phyloP scores from a whole-genome alignment of 1,284 basidiomycete species.

The Ustilago tritici region DNA sequence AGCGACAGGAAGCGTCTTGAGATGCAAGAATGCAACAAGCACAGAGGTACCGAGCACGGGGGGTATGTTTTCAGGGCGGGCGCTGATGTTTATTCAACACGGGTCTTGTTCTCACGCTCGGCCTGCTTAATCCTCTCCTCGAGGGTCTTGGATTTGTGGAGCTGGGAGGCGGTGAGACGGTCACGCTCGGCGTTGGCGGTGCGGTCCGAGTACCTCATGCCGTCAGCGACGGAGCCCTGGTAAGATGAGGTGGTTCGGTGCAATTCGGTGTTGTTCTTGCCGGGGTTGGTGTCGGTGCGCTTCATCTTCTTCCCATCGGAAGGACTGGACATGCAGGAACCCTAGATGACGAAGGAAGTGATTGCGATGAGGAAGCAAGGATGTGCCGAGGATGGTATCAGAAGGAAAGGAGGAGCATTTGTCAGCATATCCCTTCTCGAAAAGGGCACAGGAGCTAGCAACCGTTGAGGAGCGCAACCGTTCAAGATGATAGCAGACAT shows the following conservation, averaged over 20 bases:
- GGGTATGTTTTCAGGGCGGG: not conserved
- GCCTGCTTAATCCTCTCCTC: conserved; percentile 68
- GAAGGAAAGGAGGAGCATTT: not conserved
- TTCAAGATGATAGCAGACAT: not conserved
- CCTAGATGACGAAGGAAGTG: conserved; percentile 25
- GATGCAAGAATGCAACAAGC: not conserved
- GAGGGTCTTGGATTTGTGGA: conserved; percentile 69
- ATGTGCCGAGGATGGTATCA: not conserved
- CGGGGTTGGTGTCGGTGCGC: conserved; percentile 68
- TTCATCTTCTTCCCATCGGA: conserved; percentile 66
- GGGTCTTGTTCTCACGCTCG: conserved; percentile 60
- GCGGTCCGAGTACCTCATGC: conserved; percentile 69
- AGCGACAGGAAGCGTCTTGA: not conserved
- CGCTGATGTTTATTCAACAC: conserved; percentile 9
- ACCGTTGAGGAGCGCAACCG: not conserved
- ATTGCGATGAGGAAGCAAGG: not conserved
- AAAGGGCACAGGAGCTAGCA: not conserved
- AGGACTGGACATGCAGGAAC: conserved; percentile 61
- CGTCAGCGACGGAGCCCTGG: conserved; percentile 68
- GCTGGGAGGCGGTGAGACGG: conserved; percentile 66
- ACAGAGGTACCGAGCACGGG: not conserved
- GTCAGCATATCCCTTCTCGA: not conserved
- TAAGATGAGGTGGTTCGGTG: conserved; percentile 69
- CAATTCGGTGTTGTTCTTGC: conserved; percentile 64
- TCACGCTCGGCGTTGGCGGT: conserved; percentile 46